Evolutionary conservation across 2,329 filamentous ascomycete genomes (phyloP).

Genomic region (Ophiognomonia clavigignenti-juglandacearum): DNA sequence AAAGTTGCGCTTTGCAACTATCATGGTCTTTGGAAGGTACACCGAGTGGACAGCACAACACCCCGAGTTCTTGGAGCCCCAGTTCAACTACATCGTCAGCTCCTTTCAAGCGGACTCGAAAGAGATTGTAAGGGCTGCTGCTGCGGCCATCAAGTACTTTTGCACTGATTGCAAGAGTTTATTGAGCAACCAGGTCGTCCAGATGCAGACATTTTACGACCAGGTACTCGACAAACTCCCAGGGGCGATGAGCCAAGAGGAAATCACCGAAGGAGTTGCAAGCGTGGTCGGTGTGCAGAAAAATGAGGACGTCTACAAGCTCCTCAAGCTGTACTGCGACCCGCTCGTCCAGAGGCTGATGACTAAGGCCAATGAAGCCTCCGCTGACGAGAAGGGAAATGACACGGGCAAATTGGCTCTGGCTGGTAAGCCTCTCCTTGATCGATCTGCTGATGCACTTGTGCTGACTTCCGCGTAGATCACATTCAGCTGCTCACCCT

Average conservation of each 20-base stretch:
- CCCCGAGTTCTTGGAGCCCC: slow-evolving; percentile 83
- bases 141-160: slow-evolving; percentile 93
- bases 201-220: slow-evolving; percentile 90
- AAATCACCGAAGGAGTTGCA: slow-evolving; percentile 93
- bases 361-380: slow-evolving; percentile 78
- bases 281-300: slow-evolving; percentile 87
- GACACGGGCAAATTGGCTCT: slow-evolving; percentile 67
- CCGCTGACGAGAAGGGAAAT: slow-evolving; percentile 56
- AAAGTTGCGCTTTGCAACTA: slow-evolving; percentile 96
- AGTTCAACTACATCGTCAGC: slow-evolving; percentile 92
- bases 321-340: slow-evolving; percentile 89
- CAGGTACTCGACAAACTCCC: slow-evolving; percentile 83
- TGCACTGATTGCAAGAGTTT: slow-evolving; percentile 91
- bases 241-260: slow-evolving; percentile 82
- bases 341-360: slow-evolving; percentile 83
- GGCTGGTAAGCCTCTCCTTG: slow-evolving; percentile 54
- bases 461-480: slow-evolving; percentile 47
- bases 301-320: slow-evolving; percentile 70
- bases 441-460: too few relatives aligned
- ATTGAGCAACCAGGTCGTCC: slow-evolving; percentile 74
- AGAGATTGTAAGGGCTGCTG: slow-evolving; percentile 87
- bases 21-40: slow-evolving; percentile 94
- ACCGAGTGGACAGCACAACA: slow-evolving; percentile 97
- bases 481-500: slow-evolving; percentile 88
- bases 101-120: slow-evolving; percentile 85